phyloP scores from a whole-genome alignment of 805 yeast species.

The Nakazawaea wyomingensis region DNA sequence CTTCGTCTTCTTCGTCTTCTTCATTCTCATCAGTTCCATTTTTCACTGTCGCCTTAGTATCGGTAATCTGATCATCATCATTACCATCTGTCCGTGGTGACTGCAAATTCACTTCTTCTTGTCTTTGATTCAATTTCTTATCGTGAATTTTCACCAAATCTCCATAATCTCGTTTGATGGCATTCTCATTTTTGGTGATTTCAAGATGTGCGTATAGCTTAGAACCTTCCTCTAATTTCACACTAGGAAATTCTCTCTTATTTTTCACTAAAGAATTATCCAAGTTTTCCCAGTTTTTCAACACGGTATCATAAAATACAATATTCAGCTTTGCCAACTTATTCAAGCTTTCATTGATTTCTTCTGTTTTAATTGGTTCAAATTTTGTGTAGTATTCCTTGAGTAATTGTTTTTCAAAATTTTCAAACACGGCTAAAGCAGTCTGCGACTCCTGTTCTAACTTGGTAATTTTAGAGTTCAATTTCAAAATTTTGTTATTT shows the following conservation, averaged over 20 bases:
- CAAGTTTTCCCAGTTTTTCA: conserved; percentile 60
- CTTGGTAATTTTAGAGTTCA: conserved; percentile 32
- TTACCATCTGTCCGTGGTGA: not conserved
- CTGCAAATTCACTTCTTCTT: not conserved
- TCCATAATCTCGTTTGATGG: conserved; percentile 18
- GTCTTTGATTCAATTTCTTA: conserved; percentile 12
- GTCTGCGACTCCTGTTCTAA: conserved; percentile 40
- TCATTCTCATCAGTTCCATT: not conserved
- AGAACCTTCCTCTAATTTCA: conserved; percentile 19
- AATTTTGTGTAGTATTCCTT: conserved; percentile 53
- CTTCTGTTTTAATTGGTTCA: conserved; percentile 74
- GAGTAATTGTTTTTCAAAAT: conserved; percentile 40
- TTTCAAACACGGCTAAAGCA: conserved; percentile 41
- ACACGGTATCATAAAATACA: conserved; percentile 61
- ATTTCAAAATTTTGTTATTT: conserved; percentile 36
- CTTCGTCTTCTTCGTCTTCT: conserved; percentile 3
- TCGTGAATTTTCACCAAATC: conserved; percentile 12
- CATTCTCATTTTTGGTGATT: conserved; percentile 23
- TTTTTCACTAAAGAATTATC: conserved; percentile 2
- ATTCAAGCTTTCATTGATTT: conserved; percentile 65
- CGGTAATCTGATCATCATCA: not conserved
- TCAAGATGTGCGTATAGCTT: conserved; percentile 22
- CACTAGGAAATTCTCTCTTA: not conserved
- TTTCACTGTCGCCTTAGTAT: not conserved
- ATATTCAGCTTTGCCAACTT: conserved; percentile 75